Evolutionary conservation across 2,329 filamentous ascomycete species (phyloP).

Genomic region (Thermochaetoides dissita): DNA sequence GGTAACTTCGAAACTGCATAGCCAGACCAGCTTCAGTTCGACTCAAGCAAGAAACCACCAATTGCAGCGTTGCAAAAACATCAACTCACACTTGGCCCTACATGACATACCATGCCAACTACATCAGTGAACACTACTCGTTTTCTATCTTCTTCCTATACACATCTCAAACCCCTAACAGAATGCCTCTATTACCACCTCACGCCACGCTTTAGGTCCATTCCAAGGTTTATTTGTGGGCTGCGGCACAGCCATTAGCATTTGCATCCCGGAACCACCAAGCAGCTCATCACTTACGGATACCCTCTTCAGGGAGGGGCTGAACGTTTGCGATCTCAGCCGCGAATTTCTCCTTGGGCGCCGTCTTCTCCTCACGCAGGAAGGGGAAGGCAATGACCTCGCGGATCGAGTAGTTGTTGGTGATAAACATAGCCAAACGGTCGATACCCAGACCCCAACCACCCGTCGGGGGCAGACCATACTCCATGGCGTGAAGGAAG

Average conservation of each 20-base stretch:
- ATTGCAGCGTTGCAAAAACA: no score
- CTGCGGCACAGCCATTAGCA: slow-evolving; percentile 8
- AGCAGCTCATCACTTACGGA: slow-evolving; percentile 16
- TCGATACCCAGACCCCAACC: slow-evolving; percentile 97
- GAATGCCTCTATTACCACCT: no score
- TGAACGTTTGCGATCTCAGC: slow-evolving; percentile 21
- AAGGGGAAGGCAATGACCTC: slow-evolving; percentile 95
- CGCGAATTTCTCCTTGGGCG: slow-evolving; percentile 34
- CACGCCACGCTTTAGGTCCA: neutral
- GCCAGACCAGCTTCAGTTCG: no score
- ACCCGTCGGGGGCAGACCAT: slow-evolving; percentile 67
- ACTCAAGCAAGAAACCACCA: no score
- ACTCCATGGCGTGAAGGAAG: slow-evolving; percentile 76
- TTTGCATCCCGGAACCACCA: neutral
- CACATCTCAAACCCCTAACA: no score
- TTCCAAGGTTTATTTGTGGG: slow-evolving; percentile 14
- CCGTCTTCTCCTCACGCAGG: slow-evolving; percentile 63
- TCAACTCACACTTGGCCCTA: no score
- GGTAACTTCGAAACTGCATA: no score
- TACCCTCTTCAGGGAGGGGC: slow-evolving; percentile 23
- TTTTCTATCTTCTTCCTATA: no score
- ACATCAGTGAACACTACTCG: no score
- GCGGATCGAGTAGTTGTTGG: slow-evolving; percentile 89
- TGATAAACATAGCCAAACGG: slow-evolving; percentile 48
- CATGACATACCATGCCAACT: no score